Base-by-base conservation (phyloP, 176 grass and related monocot species). In the Thalia dealbata region DNA sequence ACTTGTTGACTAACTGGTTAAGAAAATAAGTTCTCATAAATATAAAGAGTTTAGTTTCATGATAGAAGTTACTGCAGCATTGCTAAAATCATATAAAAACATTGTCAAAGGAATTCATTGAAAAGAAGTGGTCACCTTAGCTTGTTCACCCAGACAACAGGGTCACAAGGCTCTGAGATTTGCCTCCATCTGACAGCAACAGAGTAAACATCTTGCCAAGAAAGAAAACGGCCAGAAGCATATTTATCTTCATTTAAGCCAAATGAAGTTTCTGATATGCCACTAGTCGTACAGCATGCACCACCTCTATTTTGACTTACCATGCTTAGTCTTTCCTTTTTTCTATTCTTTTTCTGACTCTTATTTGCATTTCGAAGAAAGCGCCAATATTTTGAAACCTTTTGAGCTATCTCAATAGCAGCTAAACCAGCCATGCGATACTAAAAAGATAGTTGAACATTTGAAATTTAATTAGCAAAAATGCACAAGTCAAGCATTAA, bases 101-200 rank as follows among this genome's bases (percentile, higher is more conserved):
- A 3, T 6, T 44, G 18, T 28, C 8, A 52, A 30, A 52, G n/a
- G 9, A 52, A 23, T 24, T 21, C 8, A 52, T 10, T 10, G 14
- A 54, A 72, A 50, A 30, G 18, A 64, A 38, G 24, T 42, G 15
- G 14, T 56, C 72, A 97, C 95, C 95, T 97, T 74, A 97, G 81
- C 59, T 92, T 97, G 76, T 97, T 97, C 42, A 97, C 73, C 95
- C 95, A 97, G 80, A 97, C 85, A 86, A 97, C 95, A 86, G 95
- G 90, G 75, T 97, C 95, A 84, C 95, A 97, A 50, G 95, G 95
- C 76, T 97, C 95, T 78, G 95, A 97, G 78, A 97, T 86, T 44
- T 97, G 90, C 75, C 95, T 86, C 95, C 95, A 97, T 64, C 86
- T 93, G 51, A 91, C 95, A 71, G 87, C 95, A 85, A 97, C 63